phyloP scores from a whole-genome alignment of 805 yeast species.

The Metschnikowia proteae region DNA sequence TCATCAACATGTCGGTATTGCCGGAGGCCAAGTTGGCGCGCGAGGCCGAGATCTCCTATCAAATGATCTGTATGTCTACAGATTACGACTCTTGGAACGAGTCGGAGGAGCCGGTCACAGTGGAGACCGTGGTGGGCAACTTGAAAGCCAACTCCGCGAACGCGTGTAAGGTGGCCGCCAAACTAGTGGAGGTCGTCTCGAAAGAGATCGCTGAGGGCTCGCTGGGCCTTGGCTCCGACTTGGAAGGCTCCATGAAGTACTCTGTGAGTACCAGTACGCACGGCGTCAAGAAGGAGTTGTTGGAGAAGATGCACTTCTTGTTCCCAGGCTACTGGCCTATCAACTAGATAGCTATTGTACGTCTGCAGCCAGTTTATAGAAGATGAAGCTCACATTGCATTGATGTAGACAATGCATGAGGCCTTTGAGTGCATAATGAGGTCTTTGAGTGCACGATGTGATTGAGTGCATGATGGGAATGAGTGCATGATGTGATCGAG shows the following conservation, averaged over 20 bases:
- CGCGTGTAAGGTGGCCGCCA: conserved; percentile 74
- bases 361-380: too few species aligned
- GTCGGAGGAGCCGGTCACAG: conserved; percentile 93
- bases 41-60: conserved; percentile 95
- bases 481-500: too few species aligned
- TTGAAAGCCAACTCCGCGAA: conserved; percentile 81
- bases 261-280: conserved; percentile 73
- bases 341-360: conserved; percentile 6
- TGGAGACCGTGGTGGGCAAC: conserved; percentile 93
- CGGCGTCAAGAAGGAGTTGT: conserved; percentile 68
- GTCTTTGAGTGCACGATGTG: too few species aligned
- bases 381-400: too few species aligned
- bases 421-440: too few species aligned
- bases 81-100: conserved; percentile 99
- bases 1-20: conserved; percentile 92
- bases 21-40: conserved; percentile 98
- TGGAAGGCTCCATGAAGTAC: conserved; percentile 73
- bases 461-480: too few species aligned
- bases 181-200: conserved; percentile 64
- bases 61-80: conserved; percentile 98
- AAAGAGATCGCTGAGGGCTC: conserved; percentile 51
- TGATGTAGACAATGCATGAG: too few species aligned
- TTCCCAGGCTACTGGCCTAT: conserved; percentile 89
- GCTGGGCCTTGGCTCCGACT: conserved; percentile 59
- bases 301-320: conserved; percentile 77